Evolutionary conservation across 2,329 filamentous ascomycete species (phyloP).

Genomic region (Phialocephala subalpina): DNA sequence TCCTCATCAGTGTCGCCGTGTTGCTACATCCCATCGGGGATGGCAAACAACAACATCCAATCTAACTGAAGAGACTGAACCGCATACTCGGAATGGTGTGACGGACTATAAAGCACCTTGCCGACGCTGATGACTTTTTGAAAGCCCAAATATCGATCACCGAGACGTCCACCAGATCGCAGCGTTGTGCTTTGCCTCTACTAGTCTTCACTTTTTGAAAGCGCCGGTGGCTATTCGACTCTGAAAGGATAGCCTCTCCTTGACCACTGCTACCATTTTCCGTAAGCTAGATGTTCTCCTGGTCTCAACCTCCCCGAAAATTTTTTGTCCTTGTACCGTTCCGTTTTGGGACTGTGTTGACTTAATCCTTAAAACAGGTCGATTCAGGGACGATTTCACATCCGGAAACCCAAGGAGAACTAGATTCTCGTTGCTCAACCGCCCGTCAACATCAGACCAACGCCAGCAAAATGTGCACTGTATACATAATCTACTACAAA

Average conservation of each 20-base stretch:
- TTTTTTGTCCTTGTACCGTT: neutral
- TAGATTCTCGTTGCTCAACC: too few relatives aligned
- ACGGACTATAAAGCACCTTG: slow-evolving; percentile 43
- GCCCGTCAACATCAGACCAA: too few relatives aligned
- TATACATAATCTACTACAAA: slow-evolving; percentile 2
- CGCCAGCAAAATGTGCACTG: slow-evolving; percentile 15
- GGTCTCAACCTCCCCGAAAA: neutral
- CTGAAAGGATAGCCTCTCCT: neutral
- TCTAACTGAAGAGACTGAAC: slow-evolving; percentile 40
- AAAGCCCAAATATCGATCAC: slow-evolving; percentile 6
- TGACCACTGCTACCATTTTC: neutral
- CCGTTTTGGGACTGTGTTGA: neutral
- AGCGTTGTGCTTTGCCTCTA: neutral
- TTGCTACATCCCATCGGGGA: slow-evolving; percentile 38
- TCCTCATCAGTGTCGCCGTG: slow-evolving; percentile 26
- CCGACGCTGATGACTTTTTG: slow-evolving; percentile 35
- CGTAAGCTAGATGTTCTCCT: neutral
- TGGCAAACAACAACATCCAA: slow-evolving; percentile 42
- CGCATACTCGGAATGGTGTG: slow-evolving; percentile 42
- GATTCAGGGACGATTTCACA: neutral
- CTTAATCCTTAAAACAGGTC: neutral
- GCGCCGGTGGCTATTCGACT: neutral
- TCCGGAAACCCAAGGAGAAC: neutral
- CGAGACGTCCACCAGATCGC: slow-evolving; percentile 4
- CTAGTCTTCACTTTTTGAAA: neutral